Base-by-base conservation (phyloP, 768 basidiomycete genomes). In the Tulasnella sp. region DNA sequence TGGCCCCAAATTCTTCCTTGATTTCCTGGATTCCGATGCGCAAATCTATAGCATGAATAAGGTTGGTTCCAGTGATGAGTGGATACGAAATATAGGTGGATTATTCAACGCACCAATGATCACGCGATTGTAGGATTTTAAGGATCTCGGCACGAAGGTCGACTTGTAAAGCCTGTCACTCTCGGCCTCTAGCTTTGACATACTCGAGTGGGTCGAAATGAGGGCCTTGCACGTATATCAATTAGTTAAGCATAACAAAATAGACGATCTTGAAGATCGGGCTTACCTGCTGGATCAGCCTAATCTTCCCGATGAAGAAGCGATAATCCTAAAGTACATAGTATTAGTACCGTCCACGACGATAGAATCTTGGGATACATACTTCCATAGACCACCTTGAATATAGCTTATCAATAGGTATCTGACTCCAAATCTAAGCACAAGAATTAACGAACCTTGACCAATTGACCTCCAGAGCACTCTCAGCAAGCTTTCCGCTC, bases 391-490 rank as follows among this genome's bases (percentile, higher is more conserved):
- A 64, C 51, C 61, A 70, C 15, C 34, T 38, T 7, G 15, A 38
- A 15, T 7, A 38, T 38, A n/a, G n/a, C 15, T 38, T 38, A 38
- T 15, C 34, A 38, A 15, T 38, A 15, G 34, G 5, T 15, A 38
- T 5, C 34, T 7, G 34, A 7, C 34, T 38, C 34, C 15, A 38
- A 38, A 15, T 5, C 7, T 38, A 15, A 15, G 7, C 15, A 38
- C 15, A 38, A 15, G 7, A 38, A 5, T 48, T 27, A 10, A 48
- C 45, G 45, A 23, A 56, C 32, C 41, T 38, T 24, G 69, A 69
- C 49, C 60, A 72, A 59, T 70, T 70, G 56, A 71, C 61, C 55
- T 71, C 67, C 24, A 69, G 51, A 3, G 62, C 58, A 4, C 68
- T 68, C 32, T 63, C 64, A 1, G 51, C 66, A 11, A 70, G 54